These are phyloP conservation scores for Straminergon stramineum DNA, from an alignment of 225 moss, liverwort and hornwort genomes.

Conservation along the genomic window DNA sequence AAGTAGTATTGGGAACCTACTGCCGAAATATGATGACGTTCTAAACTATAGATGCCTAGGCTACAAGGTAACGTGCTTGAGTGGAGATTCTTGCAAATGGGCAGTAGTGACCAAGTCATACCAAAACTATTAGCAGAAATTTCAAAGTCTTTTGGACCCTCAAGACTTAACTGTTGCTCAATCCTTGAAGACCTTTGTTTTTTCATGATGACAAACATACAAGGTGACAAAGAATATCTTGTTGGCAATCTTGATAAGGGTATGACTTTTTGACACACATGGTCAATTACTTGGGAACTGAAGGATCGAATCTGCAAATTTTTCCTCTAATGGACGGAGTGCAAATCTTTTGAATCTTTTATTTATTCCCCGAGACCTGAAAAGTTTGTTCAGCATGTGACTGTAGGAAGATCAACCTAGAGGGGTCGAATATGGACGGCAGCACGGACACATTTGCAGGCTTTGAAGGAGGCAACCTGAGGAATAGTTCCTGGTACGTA, in stretches of 20 bases:
- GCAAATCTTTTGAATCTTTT: not conserved
- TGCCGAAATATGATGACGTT: not conserved
- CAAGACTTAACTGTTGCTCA: not conserved
- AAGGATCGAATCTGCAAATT: not conserved
- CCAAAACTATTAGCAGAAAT: not conserved
- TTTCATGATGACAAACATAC: not conserved
- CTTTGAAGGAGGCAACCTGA: conserved; percentile 56
- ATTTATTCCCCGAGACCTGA: not conserved
- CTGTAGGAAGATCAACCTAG: conserved; percentile 70
- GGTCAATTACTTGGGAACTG: not conserved
- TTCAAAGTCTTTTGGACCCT: not conserved
- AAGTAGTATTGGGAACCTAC: not conserved
- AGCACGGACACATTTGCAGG: conserved; percentile 79
- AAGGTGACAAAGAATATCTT: not conserved
- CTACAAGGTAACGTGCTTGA: not conserved
- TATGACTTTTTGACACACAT: not conserved
- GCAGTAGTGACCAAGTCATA: not conserved
- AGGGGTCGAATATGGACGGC: conserved; percentile 59
- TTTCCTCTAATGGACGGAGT: not conserved
- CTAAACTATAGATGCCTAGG: not conserved
- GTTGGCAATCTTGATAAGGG: not conserved
- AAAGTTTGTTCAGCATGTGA: conserved; percentile 62
- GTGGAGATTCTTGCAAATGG: not conserved
- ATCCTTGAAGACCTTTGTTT: not conserved
- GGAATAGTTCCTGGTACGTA: conserved; percentile 56